Percentiles rank a stretch among this genome's conserved stretches.
These are phyloP conservation scores for Naumovozyma castellii DNA, from an alignment of 805 yeast species.

Conservation along the genomic window DNA sequence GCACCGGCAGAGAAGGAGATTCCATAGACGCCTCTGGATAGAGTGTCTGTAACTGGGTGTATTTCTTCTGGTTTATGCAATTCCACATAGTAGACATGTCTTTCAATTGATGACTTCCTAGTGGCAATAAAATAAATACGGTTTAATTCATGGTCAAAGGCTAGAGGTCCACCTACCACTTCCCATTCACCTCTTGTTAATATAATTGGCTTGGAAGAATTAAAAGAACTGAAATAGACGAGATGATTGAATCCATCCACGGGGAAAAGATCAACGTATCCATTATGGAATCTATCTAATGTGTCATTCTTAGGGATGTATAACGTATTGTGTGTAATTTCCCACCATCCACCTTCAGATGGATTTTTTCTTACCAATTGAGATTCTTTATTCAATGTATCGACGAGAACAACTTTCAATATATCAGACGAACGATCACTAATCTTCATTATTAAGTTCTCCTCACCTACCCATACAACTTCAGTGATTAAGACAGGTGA, in stretches of 20 bases:
- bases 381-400: slow-evolving; percentile 33
- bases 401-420: slow-evolving; percentile 47
- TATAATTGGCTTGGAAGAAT: slow-evolving; percentile 41
- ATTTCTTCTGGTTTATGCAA: slow-evolving; percentile 37
- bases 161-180: slow-evolving; percentile 64
- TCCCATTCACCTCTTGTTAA: slow-evolving; percentile 84
- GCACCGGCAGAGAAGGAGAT: slow-evolving; percentile 76
- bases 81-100: slow-evolving; percentile 69
- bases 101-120: slow-evolving; percentile 65
- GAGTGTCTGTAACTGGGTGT: slow-evolving; percentile 39
- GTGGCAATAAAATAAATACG: slow-evolving; percentile 61
- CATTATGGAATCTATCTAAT: slow-evolving; percentile 41
- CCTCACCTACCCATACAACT: slow-evolving; percentile 58
- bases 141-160: slow-evolving; percentile 45
- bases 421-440: slow-evolving; percentile 60
- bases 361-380: slow-evolving; percentile 40
- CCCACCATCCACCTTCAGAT: slow-evolving; percentile 64
- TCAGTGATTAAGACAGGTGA: slow-evolving; percentile 51
- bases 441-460: slow-evolving; percentile 42
- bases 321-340: slow-evolving; percentile 54
- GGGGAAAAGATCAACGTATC: slow-evolving; percentile 74
- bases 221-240: slow-evolving; percentile 74
- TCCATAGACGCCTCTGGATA: slow-evolving; percentile 53
- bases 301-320: slow-evolving; percentile 44
- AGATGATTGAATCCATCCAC: slow-evolving; percentile 60